These are phyloP conservation scores for Boletus edulis DNA, from an alignment of 768 basidiomycete species.

Conservation along the genomic window DNA sequence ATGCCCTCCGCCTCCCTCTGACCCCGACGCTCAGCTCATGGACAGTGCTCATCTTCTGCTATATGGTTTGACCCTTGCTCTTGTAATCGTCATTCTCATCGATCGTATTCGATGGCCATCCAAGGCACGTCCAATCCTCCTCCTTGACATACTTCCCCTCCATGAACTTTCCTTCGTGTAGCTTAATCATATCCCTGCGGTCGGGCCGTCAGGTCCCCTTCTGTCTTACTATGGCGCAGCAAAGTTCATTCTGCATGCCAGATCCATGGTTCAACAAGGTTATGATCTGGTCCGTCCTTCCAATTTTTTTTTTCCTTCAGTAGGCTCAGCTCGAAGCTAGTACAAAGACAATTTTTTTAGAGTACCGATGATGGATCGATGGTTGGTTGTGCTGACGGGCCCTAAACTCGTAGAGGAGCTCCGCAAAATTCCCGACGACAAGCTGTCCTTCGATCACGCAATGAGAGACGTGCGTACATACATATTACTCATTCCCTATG, in stretches of 20 bases:
- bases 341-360: constrained; percentile 40
- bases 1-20: constrained; percentile 26
- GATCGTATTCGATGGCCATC: constrained; percentile 24
- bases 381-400: constrained; percentile 46
- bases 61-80: constrained; percentile 17
- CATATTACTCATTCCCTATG: not conserved
- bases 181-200: constrained; percentile 34
- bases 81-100: constrained; percentile 10
- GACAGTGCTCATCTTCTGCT: constrained; percentile 20
- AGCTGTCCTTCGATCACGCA: constrained; percentile 41
- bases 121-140: constrained; percentile 19
- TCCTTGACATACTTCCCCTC: not conserved
- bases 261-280: constrained; percentile 35
- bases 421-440: constrained; percentile 45
- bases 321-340: constrained; percentile 22
- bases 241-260: constrained; percentile 31
- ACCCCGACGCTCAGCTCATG: constrained; percentile 26
- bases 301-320: not conserved
- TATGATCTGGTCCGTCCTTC: constrained; percentile 31
- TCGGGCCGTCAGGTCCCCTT: constrained; percentile 34
- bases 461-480: constrained; percentile 36
- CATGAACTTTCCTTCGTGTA: constrained; percentile 8
- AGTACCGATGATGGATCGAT: constrained; percentile 41
- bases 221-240: constrained; percentile 33
- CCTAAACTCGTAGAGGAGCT: constrained; percentile 48